Evolutionary conservation across 345 rosid species (phyloP).

Genomic region (Turnera subulata): DNA sequence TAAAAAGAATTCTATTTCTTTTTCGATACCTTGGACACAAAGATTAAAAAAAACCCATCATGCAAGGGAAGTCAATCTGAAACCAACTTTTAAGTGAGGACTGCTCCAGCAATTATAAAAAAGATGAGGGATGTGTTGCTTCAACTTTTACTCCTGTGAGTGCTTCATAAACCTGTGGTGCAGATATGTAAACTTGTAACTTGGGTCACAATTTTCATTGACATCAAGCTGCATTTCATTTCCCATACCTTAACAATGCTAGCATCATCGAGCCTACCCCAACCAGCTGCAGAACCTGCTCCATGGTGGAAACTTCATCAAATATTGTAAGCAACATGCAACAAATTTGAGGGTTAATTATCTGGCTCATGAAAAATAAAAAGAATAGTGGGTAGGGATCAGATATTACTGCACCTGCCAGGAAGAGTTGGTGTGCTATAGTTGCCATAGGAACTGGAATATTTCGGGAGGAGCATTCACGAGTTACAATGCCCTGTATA

Average conservation of each 20-base stretch:
- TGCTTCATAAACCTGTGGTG: slow-evolving; percentile 72
- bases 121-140: slow-evolving; percentile 42
- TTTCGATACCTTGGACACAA: too few relatives aligned
- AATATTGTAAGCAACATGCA: neutral
- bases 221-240: neutral
- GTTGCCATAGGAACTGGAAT: slow-evolving; percentile 83
- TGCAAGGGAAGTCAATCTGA: too few relatives aligned
- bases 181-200: neutral
- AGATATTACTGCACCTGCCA: slow-evolving; percentile 54
- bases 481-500: slow-evolving; percentile 84
- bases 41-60: too few relatives aligned
- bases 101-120: too few relatives aligned
- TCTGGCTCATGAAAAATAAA: neutral
- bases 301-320: slow-evolving; percentile 6
- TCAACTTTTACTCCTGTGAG: slow-evolving; percentile 77
- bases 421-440: slow-evolving; percentile 71
- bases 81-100: too few relatives aligned
- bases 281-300: slow-evolving; percentile 91
- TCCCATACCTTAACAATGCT: slow-evolving; percentile 85
- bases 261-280: slow-evolving; percentile 91
- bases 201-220: neutral
- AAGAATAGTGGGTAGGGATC: neutral
- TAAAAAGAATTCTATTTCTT: too few relatives aligned
- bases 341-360: neutral
- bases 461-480: slow-evolving; percentile 60